Base-by-base conservation (phyloP, 768 basidiomycete genomes). In the Pholiota microspora region DNA sequence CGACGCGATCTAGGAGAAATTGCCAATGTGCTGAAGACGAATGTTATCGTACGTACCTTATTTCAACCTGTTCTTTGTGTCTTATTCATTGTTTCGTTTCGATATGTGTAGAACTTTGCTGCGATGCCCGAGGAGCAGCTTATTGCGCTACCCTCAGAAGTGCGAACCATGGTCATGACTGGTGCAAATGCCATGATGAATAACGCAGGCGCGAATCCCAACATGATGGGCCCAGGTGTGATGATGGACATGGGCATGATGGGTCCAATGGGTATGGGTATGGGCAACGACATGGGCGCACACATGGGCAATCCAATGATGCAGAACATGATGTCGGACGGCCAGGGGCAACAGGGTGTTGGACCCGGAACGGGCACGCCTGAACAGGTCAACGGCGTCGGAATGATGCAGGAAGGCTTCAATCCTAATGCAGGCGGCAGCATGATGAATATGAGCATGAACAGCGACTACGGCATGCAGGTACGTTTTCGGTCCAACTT, bases 141-240 rank as follows among this genome's bases (percentile, higher is more conserved):
- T 35, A 76, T 84, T 25, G 84, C 83, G 29, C 79, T 94, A 34
- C 92, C 90, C 7, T 83, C 86, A 0, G 92, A 94, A 55, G 77
- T 92, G 53, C 86, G 90, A 34, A 84, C 86, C 56, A 92, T 92
- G 88, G 88, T 92, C 50, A 89, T 93, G 84, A 86, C 89, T 7
- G 86, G 88, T 15, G 84, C 89, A 57, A 84, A 83, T 18, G 81
- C 86, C 7, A 84, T 91, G 81, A 88, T 90, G 88, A 80, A 80
- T 53, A 78, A 78, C 55, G 84, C 74, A n/a, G 78, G 62, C 27
- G 72, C 71, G 16, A 81, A 76, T 56, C 71, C 78, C 4, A 80
- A 66, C 31, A 83, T 85, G 82, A 81, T 85, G 82, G 78, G 71
- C 35, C 77, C 79, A 24, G 83, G 81, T 45, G 78, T 84, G 57